Percentiles rank a stretch among this genome's conserved stretches.
Evolutionary conservation across 2,329 filamentous ascomycete genomes (phyloP).

Genomic region (Xylaria arbuscula): DNA sequence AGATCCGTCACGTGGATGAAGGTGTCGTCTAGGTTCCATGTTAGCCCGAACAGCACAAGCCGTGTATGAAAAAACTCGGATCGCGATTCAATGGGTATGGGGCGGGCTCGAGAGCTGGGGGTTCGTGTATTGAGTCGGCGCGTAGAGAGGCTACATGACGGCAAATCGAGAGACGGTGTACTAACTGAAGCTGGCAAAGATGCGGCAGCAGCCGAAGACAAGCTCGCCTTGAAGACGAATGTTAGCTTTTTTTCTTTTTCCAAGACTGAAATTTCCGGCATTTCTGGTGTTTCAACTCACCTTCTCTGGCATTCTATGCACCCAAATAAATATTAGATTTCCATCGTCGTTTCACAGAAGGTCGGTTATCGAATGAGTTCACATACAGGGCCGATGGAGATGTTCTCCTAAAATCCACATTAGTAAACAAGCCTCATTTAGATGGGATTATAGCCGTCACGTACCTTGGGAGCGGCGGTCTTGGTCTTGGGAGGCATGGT

Average conservation of each 20-base stretch:
- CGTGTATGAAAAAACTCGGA: background rate
- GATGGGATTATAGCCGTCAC: background rate
- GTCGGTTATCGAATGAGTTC: conserved; percentile 8
- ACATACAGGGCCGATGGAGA: conserved; percentile 65
- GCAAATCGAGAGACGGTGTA: conserved; percentile 14
- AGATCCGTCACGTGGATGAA: conserved; percentile 99
- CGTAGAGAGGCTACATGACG: conserved; percentile 1
- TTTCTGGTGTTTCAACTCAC: conserved; percentile 62
- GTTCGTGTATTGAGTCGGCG: conserved; percentile 9
- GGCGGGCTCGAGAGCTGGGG: background rate
- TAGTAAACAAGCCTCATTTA: conserved; percentile 10
- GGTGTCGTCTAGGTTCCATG: conserved; percentile 68
- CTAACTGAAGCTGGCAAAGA: conserved; percentile 87
- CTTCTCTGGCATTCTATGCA: conserved; percentile 83
- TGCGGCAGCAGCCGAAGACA: conserved; percentile 97
- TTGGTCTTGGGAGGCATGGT: conserved; percentile 98
- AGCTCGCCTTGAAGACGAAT: conserved; percentile 76
- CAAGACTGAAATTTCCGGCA: background rate
- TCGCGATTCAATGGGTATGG: background rate
- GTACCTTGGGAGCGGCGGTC: conserved; percentile 71
- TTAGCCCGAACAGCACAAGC: conserved; percentile 16
- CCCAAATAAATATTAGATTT: conserved; percentile 31
- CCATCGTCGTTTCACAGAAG: background rate
- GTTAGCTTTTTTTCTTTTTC: conserved; percentile 40
- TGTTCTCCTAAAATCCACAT: conserved; percentile 85